Base-by-base conservation (phyloP, 176 grass and related monocot species). In the Phyllostachys edulis region DNA sequence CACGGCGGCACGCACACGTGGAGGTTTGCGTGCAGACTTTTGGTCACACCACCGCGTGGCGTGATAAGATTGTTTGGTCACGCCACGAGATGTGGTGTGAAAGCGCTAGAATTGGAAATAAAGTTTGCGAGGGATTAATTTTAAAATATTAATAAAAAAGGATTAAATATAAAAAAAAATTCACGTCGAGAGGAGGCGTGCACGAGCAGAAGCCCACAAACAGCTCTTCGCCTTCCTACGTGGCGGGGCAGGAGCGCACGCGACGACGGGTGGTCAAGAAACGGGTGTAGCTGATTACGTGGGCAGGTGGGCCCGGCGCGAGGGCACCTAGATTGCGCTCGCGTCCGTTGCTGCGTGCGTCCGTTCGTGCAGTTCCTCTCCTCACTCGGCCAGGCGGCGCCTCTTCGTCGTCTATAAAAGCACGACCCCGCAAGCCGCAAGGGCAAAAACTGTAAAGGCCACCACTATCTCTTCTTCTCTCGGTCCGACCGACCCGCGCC, bases 351-450 rank as follows among this genome's bases (percentile, higher is more conserved):
- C 20, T 47, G 4, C 41, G 54, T 32, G 1, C 82, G 4, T 18
- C 36, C 41, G 59, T 4, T 45, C 20, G 13, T 56, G 47, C 70
- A 24, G 14, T 2, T 61, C 45, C 29, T 10, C 40, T 1, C 13
- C 27, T 27, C 60, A 0, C n/a, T n/a, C n/a, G 36, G 45, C 0
- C 36, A 5, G 63, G 60, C 71, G 15, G 62, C 41, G 67, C 80
- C 55, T 24, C 11, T 42, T 29, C 17, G 24, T 23, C 55, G 16
- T 38, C 44, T 86, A 90, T 90, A 90, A 90, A 88, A 11, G 6
- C 13, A 8, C 51, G 0, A 38, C 34, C 4, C 52, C 56, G 41
- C 61, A 0, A 1, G 17, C 52, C 56, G 41, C 61, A 0, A 1
- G 17, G 50, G 12, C 74, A 24, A 21, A 26, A 9, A 5, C 39